Evolutionary conservation across 345 rosid genomes (phyloP).

Genomic region (Salix viminalis): DNA sequence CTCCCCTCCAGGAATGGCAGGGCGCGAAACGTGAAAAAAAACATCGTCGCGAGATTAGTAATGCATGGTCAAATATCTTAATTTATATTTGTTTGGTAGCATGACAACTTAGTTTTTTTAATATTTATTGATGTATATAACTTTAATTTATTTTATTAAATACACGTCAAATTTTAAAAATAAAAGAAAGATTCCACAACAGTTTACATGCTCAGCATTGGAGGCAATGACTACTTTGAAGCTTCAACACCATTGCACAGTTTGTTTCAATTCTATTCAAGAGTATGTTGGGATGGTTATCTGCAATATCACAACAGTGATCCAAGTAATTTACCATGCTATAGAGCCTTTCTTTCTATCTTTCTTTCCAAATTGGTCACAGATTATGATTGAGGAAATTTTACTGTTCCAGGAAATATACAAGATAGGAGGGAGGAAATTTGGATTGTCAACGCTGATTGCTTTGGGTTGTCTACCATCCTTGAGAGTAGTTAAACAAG

Average conservation of each 20-base stretch:
- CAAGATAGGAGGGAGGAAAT: slow-evolving; percentile 43
- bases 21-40: too few relatives aligned
- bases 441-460: slow-evolving; percentile 31
- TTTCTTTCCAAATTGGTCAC: too few relatives aligned
- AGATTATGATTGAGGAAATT: neutral
- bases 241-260: slow-evolving; percentile 16
- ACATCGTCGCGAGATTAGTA: too few relatives aligned
- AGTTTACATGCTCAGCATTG: slow-evolving; percentile 32
- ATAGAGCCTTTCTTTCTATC: neutral
- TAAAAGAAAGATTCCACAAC: slow-evolving; percentile 17
- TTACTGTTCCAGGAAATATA: slow-evolving; percentile 34
- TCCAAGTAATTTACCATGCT: slow-evolving; percentile 21
- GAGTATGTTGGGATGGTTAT: slow-evolving; percentile 25
- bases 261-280: slow-evolving; percentile 6
- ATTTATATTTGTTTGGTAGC: too few relatives aligned
- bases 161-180: too few relatives aligned
- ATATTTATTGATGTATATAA: too few relatives aligned
- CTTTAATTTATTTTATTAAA: too few relatives aligned
- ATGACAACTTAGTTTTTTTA: too few relatives aligned
- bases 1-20: too few relatives aligned
- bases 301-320: slow-evolving; percentile 23
- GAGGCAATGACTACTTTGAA: slow-evolving; percentile 32
- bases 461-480: slow-evolving; percentile 29
- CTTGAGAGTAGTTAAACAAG: neutral
- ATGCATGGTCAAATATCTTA: too few relatives aligned